These are phyloP conservation scores for Mortierella sp. DNA, from an alignment of 371 early-diverging fungal genomes.

Conservation along the genomic window DNA sequence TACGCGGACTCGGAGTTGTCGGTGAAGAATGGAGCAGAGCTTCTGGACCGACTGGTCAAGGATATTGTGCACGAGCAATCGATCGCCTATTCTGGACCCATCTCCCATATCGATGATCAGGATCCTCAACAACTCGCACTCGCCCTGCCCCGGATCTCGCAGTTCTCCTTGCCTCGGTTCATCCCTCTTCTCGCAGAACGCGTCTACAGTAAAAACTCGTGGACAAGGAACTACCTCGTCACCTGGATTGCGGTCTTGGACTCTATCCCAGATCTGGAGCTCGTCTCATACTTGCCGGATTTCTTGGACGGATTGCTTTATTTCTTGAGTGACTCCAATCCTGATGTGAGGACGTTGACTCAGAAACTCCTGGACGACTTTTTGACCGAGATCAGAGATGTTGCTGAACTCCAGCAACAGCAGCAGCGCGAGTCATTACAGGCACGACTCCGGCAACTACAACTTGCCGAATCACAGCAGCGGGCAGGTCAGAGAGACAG, in stretches of 20 bases:
- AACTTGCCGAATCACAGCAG: conserved; percentile 36
- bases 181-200: conserved; percentile 92
- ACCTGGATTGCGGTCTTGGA: conserved; percentile 93
- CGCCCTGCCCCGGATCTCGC: conserved; percentile 53
- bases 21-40: conserved; percentile 91
- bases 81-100: conserved; percentile 68
- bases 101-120: conserved; percentile 54
- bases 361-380: conserved; percentile 80
- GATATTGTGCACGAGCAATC: conserved; percentile 94
- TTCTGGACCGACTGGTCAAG: conserved; percentile 90
- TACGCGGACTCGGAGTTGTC: conserved; percentile 87
- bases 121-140: conserved; percentile 56
- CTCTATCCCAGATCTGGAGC: conserved; percentile 91
- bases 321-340: conserved; percentile 88
- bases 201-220: conserved; percentile 87
- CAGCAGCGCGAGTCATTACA: conserved; percentile 56
- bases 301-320: conserved; percentile 90
- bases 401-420: conserved; percentile 74
- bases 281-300: conserved; percentile 87
- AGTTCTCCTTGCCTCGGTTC: conserved; percentile 89
- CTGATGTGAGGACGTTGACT: conserved; percentile 85
- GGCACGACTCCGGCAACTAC: conserved; percentile 48
- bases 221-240: conserved; percentile 90
- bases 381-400: conserved; percentile 83
- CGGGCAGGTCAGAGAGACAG: conserved; percentile 20